Percentiles rank a stretch among this genome's conserved stretches.
Evolutionary conservation across 768 basidiomycete species (phyloP).

Genomic region (Neoboletus magnificus): DNA sequence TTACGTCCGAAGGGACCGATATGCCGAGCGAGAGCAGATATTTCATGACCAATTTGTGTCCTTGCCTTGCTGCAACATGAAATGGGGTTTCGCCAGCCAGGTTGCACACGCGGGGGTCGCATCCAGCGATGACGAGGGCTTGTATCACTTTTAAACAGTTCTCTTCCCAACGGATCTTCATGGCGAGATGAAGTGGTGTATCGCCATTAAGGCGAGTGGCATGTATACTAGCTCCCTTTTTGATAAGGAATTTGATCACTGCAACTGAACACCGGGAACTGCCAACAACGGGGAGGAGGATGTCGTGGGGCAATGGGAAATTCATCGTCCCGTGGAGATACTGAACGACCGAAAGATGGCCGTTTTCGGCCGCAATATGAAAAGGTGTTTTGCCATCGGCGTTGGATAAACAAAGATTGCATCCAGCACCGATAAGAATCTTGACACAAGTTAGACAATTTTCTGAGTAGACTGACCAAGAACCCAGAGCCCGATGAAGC

Average conservation of each 20-base stretch:
- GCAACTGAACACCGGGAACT: too few relatives aligned
- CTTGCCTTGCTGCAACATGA: background rate
- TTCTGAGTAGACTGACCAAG: background rate
- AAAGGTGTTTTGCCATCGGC: background rate
- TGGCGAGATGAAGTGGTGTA: background rate
- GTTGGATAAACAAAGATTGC: background rate
- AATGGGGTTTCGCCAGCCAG: background rate
- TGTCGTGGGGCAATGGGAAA: background rate
- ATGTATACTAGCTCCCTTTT: background rate
- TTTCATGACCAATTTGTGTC: background rate
- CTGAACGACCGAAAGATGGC: background rate
- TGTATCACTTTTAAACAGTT: background rate
- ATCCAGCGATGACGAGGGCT: background rate
- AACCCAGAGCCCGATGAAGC: background rate
- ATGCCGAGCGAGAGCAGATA: background rate
- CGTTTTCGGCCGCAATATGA: background rate
- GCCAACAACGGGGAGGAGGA: background rate
- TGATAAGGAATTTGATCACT: background rate
- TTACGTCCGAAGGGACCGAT: background rate
- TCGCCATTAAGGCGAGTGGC: background rate
- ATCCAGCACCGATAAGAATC: background rate
- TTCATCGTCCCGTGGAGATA: background rate
- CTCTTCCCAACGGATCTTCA: fast-evolving
- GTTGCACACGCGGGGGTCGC: background rate
- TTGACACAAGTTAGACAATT: background rate